phyloP scores from a whole-genome alignment of 2,329 filamentous ascomycete species.

The Alternaria ethzedia region DNA sequence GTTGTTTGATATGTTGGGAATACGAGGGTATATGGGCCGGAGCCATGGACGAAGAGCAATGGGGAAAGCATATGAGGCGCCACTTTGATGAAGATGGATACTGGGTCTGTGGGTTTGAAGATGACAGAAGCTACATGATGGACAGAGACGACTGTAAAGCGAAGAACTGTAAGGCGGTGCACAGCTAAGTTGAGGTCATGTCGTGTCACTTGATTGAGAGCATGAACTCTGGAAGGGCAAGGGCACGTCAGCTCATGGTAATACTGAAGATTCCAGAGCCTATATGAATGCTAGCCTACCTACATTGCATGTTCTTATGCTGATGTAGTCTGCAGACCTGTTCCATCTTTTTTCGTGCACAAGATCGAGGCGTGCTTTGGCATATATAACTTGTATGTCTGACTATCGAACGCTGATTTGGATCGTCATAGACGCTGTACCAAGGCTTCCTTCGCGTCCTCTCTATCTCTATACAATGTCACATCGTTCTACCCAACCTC shows the following conservation, averaged over 20 bases:
- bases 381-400: not conserved
- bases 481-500: not conserved
- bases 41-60: not conserved
- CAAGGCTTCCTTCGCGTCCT: not conserved
- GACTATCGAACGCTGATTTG: fast-evolving
- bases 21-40: not conserved
- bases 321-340: too few relatives aligned
- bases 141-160: fast-evolving
- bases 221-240: not conserved
- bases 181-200: not conserved
- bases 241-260: not conserved
- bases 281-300: fast-evolving
- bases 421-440: not conserved
- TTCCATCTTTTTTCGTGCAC: too few relatives aligned
- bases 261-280: not conserved
- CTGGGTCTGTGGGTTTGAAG: not conserved
- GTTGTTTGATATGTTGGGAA: not conserved
- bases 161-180: not conserved
- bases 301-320: not conserved
- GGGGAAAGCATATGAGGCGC: not conserved
- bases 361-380: not conserved
- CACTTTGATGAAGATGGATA: not conserved
- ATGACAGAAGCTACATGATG: fast-evolving
- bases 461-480: not conserved
- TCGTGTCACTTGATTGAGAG: not conserved